Conservation (phyloP, 1,139 yeast species). For the Yamadazyma dushanensis region DNA sequence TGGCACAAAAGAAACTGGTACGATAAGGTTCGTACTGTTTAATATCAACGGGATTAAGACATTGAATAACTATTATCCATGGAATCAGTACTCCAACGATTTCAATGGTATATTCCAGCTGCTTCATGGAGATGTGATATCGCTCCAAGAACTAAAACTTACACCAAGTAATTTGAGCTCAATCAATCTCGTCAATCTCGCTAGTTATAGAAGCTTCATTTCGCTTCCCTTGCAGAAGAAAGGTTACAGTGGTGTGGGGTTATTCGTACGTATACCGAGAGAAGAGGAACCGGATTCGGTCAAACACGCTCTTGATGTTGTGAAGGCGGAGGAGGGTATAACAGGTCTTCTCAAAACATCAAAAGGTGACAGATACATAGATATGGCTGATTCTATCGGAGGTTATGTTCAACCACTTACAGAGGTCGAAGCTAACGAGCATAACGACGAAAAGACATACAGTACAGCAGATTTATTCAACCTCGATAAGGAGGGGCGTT, state of each 20-base stretch:
- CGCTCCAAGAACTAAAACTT: constrained; percentile 85
- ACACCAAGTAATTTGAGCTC: constrained; percentile 48
- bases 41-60: constrained; percentile 87
- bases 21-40: constrained; percentile 61
- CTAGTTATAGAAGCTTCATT: constrained; percentile 63
- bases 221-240: constrained; percentile 64
- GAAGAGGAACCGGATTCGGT: constrained; percentile 37
- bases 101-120: constrained; percentile 50
- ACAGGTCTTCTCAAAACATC: constrained; percentile 58
- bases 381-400: constrained; percentile 52
- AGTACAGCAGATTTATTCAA: constrained; percentile 32
- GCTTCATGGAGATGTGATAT: constrained; percentile 71
- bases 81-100: constrained; percentile 56
- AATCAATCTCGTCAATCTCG: constrained; percentile 52
- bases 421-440: not conserved
- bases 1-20: constrained; percentile 7
- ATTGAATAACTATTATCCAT: constrained; percentile 77
- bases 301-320: constrained; percentile 45
- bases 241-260: constrained; percentile 92
- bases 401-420: constrained; percentile 55
- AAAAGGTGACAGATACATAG: constrained; percentile 22
- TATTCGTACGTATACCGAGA: constrained; percentile 62
- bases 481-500: constrained; percentile 83
- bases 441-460: constrained; percentile 14
- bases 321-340: constrained; percentile 86